phyloP scores from a whole-genome alignment of 2,329 filamentous ascomycete species.

The Microascus cirrosus region DNA sequence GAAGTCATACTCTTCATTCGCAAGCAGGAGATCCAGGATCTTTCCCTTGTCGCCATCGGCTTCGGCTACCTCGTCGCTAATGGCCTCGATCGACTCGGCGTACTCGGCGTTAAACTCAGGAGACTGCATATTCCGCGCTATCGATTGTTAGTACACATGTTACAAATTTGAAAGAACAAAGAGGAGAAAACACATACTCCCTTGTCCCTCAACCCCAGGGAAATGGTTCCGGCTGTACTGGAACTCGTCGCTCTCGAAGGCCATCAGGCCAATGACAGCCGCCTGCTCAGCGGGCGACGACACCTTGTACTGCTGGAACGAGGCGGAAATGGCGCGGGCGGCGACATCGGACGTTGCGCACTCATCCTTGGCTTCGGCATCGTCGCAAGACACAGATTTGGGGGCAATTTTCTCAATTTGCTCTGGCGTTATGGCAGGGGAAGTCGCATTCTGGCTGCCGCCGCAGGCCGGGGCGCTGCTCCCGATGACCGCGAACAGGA shows the following conservation, averaged over 20 bases:
- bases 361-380: slow-evolving; percentile 32
- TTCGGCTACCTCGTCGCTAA: slow-evolving; percentile 21
- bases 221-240: slow-evolving; percentile 57
- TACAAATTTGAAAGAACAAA: not conserved
- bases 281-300: slow-evolving; percentile 49
- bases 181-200: slow-evolving; percentile 31
- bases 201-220: slow-evolving; percentile 52
- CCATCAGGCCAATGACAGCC: slow-evolving; percentile 58
- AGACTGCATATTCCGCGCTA: slow-evolving; percentile 37
- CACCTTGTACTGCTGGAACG: slow-evolving; percentile 48
- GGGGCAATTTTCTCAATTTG: slow-evolving; percentile 44
- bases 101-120: slow-evolving; percentile 32
- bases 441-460: not conserved
- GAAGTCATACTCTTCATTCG: slow-evolving; percentile 40
- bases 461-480: no score
- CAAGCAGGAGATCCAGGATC: slow-evolving; percentile 30
- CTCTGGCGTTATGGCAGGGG: not conserved
- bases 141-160: not conserved
- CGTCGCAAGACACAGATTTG: slow-evolving; percentile 37
- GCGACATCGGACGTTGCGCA: slow-evolving; percentile 57
- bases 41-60: slow-evolving; percentile 20
- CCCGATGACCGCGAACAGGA: not conserved
- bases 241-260: slow-evolving; percentile 60
- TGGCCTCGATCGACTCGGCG: slow-evolving; percentile 27
- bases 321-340: slow-evolving; percentile 40